phyloP scores from a whole-genome alignment of 805 yeast genomes.

The Ogataea populi-albae region DNA sequence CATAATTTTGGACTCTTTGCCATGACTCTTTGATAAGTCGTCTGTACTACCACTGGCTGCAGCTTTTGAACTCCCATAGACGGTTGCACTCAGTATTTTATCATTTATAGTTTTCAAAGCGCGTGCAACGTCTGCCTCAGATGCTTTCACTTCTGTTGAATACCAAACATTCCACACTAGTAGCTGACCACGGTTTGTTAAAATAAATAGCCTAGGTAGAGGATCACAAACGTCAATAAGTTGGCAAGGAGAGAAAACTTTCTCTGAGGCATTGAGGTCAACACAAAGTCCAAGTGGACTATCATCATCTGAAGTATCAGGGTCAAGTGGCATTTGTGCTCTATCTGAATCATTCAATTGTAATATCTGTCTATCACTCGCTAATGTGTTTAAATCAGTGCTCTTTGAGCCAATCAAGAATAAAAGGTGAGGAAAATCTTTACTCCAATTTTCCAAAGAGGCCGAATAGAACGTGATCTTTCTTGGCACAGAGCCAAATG shows the following conservation, averaged over 20 bases:
- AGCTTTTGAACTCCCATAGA: too few species aligned
- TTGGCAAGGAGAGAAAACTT: conserved; percentile 50
- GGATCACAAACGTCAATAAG: conserved; percentile 58
- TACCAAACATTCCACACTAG: conserved; percentile 66
- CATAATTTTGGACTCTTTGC: too few species aligned
- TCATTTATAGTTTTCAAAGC: conserved; percentile 1
- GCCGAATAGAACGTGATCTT: conserved; percentile 44
- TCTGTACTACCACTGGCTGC: too few species aligned
- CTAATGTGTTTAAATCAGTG: conserved; percentile 54
- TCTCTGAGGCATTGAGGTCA: conserved; percentile 48
- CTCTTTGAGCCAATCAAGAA: conserved; percentile 62
- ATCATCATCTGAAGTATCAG: conserved; percentile 62
- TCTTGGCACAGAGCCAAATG: conserved; percentile 51
- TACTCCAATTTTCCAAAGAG: conserved; percentile 40
- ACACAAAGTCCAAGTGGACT: conserved; percentile 68
- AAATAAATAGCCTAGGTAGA: conserved; percentile 61
- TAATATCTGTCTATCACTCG: conserved; percentile 36
- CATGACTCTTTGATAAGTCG: too few species aligned
- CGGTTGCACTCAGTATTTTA: too few species aligned
- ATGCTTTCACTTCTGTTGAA: conserved; percentile 45
- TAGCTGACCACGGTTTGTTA: conserved; percentile 62
- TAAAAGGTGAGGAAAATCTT: conserved; percentile 31
- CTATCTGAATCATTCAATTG: conserved; percentile 67
- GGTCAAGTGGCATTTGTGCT: conserved; percentile 72
- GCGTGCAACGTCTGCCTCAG: conserved; percentile 19